Evolutionary conservation across 768 basidiomycete genomes (phyloP).

Genomic region (Boletus barrowsii): DNA sequence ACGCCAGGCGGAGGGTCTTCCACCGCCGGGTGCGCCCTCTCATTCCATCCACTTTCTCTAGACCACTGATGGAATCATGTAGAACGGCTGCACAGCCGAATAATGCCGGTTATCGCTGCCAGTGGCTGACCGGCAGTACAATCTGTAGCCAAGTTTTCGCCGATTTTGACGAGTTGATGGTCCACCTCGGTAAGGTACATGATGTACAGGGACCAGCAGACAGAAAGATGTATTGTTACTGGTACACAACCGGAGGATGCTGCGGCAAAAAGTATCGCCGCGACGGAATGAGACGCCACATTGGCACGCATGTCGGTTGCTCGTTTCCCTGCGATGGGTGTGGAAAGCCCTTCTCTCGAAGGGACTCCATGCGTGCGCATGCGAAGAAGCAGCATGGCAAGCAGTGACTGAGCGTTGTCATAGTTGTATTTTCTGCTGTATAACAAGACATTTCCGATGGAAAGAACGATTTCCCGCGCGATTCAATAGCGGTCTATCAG

Average conservation of each 20-base stretch:
- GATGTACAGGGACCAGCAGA: not conserved
- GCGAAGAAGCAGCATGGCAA: not conserved
- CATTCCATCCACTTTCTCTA: not conserved
- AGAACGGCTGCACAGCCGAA: not conserved
- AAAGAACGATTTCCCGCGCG: too few species aligned
- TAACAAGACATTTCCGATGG: too few species aligned
- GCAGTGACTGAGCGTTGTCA: too few species aligned
- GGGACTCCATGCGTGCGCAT: constrained; percentile 2
- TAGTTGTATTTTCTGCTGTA: too few species aligned
- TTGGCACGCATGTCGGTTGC: not conserved
- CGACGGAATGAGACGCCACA: constrained; percentile 5
- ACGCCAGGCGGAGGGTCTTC: not conserved
- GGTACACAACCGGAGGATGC: not conserved
- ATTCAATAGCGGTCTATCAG: too few species aligned
- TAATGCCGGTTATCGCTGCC: not conserved
- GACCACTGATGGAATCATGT: not conserved
- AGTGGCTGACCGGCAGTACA: not conserved
- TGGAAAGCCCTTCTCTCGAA: constrained; percentile 1
- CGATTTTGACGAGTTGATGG: constrained; percentile 2
- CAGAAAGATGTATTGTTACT: not conserved
- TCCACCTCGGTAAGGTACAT: not conserved
- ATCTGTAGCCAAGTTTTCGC: not conserved
- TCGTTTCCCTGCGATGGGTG: not conserved
- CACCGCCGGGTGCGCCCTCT: not conserved
- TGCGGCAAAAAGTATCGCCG: constrained; percentile 1